These are phyloP conservation scores for Pleoardoris graminearum DNA, from an alignment of 2,329 filamentous ascomycete genomes.

Conservation along the genomic window DNA sequence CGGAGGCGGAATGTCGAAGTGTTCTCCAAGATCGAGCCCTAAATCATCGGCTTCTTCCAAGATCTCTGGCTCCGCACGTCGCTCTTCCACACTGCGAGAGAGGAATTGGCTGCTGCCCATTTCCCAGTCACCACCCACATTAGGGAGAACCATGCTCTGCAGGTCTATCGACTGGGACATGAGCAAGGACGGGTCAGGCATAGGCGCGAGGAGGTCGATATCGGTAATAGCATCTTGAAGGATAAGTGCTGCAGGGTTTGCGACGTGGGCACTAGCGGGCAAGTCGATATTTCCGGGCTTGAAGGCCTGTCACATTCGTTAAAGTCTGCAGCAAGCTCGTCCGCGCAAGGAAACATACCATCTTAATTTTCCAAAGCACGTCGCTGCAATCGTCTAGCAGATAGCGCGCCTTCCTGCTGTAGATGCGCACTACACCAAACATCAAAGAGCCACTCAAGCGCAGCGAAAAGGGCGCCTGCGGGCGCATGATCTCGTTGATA, in stretches of 20 bases:
- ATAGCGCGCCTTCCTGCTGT: constrained; percentile 95
- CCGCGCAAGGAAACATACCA: constrained; percentile 61
- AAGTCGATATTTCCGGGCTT: constrained; percentile 95
- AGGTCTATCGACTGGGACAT: constrained; percentile 69
- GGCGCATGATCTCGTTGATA: constrained; percentile 91
- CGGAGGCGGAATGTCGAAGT: constrained; percentile 26
- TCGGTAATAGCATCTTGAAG: constrained; percentile 92
- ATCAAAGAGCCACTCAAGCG: constrained; percentile 92
- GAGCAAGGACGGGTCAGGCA: constrained; percentile 85
- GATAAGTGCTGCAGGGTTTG: constrained; percentile 82
- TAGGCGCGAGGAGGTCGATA: constrained; percentile 76
- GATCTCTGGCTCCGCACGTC: constrained; percentile 53
- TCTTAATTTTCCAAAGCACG: constrained; percentile 96
- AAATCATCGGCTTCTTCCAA: constrained; percentile 61
- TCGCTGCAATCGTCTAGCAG: constrained; percentile 97
- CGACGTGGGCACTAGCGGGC: constrained; percentile 73
- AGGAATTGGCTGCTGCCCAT: constrained; percentile 72
- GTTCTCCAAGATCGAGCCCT: constrained; percentile 68
- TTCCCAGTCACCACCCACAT: constrained; percentile 58
- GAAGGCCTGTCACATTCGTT: constrained; percentile 69
- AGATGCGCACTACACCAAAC: constrained; percentile 94
- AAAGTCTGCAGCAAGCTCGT: constrained; percentile 9
- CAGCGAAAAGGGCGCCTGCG: constrained; percentile 89
- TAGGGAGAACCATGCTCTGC: constrained; percentile 37
- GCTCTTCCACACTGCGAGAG: constrained; percentile 64